phyloP scores from a whole-genome alignment of 2,329 filamentous ascomycete genomes.

The Fusarium euwallaceae region DNA sequence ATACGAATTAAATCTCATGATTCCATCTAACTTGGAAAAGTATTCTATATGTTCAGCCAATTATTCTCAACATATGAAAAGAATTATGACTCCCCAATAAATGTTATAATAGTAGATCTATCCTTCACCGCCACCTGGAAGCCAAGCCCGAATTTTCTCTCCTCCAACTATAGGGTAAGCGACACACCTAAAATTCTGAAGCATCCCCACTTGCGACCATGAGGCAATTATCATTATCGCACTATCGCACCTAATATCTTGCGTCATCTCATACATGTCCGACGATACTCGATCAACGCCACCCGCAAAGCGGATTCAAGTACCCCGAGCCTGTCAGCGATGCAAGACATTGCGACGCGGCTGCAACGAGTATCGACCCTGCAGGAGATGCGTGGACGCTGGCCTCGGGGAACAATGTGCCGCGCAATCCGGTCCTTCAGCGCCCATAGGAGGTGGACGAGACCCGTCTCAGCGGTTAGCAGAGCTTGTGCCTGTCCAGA shows the following conservation, averaged over 20 bases:
- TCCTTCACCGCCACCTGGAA: not conserved
- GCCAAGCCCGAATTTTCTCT: not conserved
- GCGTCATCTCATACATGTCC: slow-evolving; percentile 8
- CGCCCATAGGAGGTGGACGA: slow-evolving; percentile 1
- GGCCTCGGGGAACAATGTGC: slow-evolving; percentile 57
- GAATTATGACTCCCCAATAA: not conserved
- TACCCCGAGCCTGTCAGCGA: slow-evolving; percentile 58
- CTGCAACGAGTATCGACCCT: slow-evolving; percentile 60
- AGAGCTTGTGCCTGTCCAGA: slow-evolving; percentile 50
- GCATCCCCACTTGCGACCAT: not conserved
- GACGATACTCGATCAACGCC: slow-evolving; percentile 19
- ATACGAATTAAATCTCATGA: not conserved
- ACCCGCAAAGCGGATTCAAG: slow-evolving; percentile 55
- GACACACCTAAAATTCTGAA: not conserved
- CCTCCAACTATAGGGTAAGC: not conserved
- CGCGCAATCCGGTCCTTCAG: slow-evolving; percentile 26
- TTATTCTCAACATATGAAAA: too few species aligned
- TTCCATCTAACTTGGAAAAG: not conserved
- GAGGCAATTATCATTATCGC: not conserved
- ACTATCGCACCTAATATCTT: not conserved
- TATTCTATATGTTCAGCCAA: too few species aligned
- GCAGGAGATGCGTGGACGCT: slow-evolving; percentile 57
- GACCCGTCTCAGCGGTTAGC: slow-evolving; percentile 44
- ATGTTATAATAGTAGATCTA: not conserved
- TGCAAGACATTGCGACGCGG: slow-evolving; percentile 59